phyloP scores from a whole-genome alignment of 805 yeast species.

The Spathaspora arborariae region DNA sequence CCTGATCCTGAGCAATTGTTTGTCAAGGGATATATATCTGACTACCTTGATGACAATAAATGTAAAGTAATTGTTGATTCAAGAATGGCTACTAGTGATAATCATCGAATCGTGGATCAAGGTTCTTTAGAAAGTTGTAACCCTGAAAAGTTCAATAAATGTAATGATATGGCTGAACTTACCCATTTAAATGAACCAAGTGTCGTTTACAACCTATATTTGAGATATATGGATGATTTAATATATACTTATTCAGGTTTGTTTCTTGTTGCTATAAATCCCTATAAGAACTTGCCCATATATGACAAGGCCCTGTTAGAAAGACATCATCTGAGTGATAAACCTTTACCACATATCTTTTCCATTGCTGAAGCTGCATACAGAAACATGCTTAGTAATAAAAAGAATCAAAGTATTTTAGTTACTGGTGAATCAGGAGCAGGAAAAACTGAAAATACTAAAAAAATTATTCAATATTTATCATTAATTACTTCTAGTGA shows the following conservation, averaged over 20 bases:
- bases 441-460: slow-evolving; percentile 97
- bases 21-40: slow-evolving; percentile 56
- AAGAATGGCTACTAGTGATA: background rate
- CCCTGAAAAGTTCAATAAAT: slow-evolving; percentile 85
- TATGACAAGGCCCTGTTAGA: slow-evolving; percentile 59
- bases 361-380: slow-evolving; percentile 83
- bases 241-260: slow-evolving; percentile 95
- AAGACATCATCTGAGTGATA: slow-evolving; percentile 43
- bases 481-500: slow-evolving; percentile 61
- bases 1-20: slow-evolving; percentile 57
- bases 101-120: slow-evolving; percentile 35
- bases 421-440: slow-evolving; percentile 99
- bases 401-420: slow-evolving; percentile 79
- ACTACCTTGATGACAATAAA: slow-evolving; percentile 32
- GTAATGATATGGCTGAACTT: slow-evolving; percentile 92
- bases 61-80: slow-evolving; percentile 30
- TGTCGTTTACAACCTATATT: slow-evolving; percentile 77
- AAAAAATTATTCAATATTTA: slow-evolving; percentile 87
- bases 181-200: slow-evolving; percentile 94
- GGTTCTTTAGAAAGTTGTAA: slow-evolving; percentile 61
- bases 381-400: slow-evolving; percentile 63
- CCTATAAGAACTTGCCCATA: slow-evolving; percentile 72
- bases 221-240: slow-evolving; percentile 71
- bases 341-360: slow-evolving; percentile 78
- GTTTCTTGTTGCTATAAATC: slow-evolving; percentile 92